Evolutionary conservation across 2,329 filamentous ascomycete species (phyloP).

Genomic region (Fusarium goolgardi): DNA sequence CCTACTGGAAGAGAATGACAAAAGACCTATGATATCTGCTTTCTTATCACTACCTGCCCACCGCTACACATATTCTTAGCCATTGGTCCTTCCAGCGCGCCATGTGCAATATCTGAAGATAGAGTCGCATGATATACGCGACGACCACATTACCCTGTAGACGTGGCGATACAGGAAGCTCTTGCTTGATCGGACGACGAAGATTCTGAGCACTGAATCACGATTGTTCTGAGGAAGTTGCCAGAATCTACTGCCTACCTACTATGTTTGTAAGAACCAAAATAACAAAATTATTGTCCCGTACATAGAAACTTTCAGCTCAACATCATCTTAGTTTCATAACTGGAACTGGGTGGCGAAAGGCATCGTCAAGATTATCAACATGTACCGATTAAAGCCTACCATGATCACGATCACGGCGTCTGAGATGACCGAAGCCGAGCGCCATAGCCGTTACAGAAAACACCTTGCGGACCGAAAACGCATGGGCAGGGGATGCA

Average conservation of each 20-base stretch:
- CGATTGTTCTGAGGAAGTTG: not conserved
- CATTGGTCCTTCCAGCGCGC: not conserved
- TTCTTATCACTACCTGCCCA: not conserved
- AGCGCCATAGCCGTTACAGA: slow-evolving; percentile 40
- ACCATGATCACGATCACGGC: slow-evolving; percentile 34
- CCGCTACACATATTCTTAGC: not conserved
- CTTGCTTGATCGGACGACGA: not conserved
- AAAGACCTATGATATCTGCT: not conserved
- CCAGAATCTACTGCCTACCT: not conserved
- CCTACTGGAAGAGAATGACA: not conserved
- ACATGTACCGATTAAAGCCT: slow-evolving; percentile 41
- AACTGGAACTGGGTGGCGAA: not conserved
- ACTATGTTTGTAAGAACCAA: not conserved
- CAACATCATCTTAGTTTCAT: not conserved
- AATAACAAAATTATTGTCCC: not conserved
- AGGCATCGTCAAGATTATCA: not conserved
- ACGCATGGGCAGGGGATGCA: not conserved
- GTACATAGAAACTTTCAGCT: not conserved
- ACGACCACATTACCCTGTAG: not conserved
- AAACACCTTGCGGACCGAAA: slow-evolving; percentile 21
- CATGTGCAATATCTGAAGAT: not conserved
- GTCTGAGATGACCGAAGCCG: slow-evolving; percentile 36
- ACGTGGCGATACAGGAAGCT: not conserved
- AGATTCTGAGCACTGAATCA: not conserved
- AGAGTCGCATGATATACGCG: not conserved